Base-by-base conservation (phyloP, 1,139 yeast genomes). In the Kodamaea alishanica region DNA sequence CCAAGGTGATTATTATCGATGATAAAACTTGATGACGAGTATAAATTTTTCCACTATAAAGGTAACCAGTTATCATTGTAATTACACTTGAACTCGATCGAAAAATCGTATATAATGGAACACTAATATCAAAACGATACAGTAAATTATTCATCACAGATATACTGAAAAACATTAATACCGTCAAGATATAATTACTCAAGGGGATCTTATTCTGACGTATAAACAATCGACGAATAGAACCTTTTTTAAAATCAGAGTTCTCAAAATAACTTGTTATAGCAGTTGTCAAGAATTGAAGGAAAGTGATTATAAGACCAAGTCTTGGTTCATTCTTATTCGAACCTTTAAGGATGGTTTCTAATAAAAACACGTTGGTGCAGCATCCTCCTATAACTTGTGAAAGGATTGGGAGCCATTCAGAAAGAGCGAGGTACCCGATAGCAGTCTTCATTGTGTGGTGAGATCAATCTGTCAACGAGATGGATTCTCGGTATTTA, bases 321-420 rank as follows among this genome's bases (percentile, higher is more conserved):
- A 56, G 30, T 3, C 52, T 39, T 8, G 37, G 36, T 10, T 34
- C 30, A 35, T 41, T 46, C 24, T 36, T 32, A 27, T 41, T 43
- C 28, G 40, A 40, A 9, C 49, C 37, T n/a, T 35, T 33, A 6
- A 81, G 61, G 15, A 83, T 63, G 30, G 67, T 59, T 53, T 84
- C 92, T 34, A 84, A 60, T 0, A 83, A 69, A 46, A 77, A 67
- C 26, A 82, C 90, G 56, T 82, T 84, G 24, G 79, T 65, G 51
- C 92, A 84, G 52, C 92, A 84, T 2, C 92, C 89, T 0, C 87
- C 85, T 52, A 82, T 79, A 15, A 82, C 77, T 35, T 77, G 68
- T 6, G 53, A 55, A 11, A 63, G 15, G 10, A 48, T 35, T 36
- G 43, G 41, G 9, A 34, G 23, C 41, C 41, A 41, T 22, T 41